Evolutionary conservation across 768 basidiomycete genomes (phyloP).

Genomic region (Gautieria morchelliformis): DNA sequence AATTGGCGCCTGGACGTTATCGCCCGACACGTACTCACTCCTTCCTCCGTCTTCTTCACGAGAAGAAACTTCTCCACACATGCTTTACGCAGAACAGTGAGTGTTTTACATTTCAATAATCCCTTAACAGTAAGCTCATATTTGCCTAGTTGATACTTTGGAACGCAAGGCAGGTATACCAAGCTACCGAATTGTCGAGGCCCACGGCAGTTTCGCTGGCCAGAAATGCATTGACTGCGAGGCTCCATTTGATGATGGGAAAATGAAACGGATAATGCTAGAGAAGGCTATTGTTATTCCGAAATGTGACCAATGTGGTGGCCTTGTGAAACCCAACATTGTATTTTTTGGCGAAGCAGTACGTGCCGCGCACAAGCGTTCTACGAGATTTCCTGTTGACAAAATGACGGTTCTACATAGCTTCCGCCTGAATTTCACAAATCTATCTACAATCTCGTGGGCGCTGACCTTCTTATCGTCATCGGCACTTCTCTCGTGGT

Average conservation of each 20-base stretch:
- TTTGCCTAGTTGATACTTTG: conserved; percentile 61
- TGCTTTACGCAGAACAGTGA: conserved; percentile 80
- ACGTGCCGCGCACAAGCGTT: conserved; percentile 24
- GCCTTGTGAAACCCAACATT: conserved; percentile 87
- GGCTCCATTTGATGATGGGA: conserved; percentile 45
- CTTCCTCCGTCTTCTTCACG: conserved; percentile 74
- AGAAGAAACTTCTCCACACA: conserved; percentile 56
- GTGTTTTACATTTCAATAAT: neutral
- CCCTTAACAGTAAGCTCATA: neutral
- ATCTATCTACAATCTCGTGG: conserved; percentile 39
- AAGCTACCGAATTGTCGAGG: conserved; percentile 71
- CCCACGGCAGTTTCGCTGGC: conserved; percentile 89
- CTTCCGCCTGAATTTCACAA: conserved; percentile 63
- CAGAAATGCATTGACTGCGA: conserved; percentile 78
- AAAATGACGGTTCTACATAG: conserved; percentile 25
- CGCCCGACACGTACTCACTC: conserved; percentile 86
- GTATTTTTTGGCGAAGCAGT: conserved; percentile 86
- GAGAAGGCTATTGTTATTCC: conserved; percentile 59
- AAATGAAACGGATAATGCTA: conserved; percentile 57
- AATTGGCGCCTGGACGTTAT: conserved; percentile 85
- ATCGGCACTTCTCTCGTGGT: conserved; percentile 87
- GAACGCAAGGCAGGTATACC: conserved; percentile 79
- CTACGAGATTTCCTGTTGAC: neutral
- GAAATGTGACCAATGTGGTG: conserved; percentile 55
- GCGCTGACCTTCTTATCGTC: conserved; percentile 83